Conservation (phyloP, 805 yeast species). For the Vanderwaltozyma verrucispora region DNA sequence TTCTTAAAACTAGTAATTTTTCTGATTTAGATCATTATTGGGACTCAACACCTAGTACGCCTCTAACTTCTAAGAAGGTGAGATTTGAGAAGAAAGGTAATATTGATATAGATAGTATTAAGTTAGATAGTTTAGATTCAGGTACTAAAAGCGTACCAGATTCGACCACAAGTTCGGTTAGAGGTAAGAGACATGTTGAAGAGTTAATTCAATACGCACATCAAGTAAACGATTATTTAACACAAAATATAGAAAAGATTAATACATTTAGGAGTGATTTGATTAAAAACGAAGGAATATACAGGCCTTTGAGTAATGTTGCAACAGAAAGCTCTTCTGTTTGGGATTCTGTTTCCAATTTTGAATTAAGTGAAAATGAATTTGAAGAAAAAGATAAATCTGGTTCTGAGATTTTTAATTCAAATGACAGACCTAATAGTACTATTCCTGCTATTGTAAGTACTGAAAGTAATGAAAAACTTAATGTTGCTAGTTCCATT, state of each 20-base stretch:
- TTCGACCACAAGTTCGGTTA: constrained; percentile 1
- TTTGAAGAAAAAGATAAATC: constrained; percentile 6
- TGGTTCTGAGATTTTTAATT: background rate
- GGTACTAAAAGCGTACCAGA: background rate
- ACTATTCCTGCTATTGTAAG: background rate
- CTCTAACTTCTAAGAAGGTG: constrained; percentile 6
- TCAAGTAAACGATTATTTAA: constrained; percentile 18
- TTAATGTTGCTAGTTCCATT: background rate
- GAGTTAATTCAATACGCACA: constrained; percentile 23
- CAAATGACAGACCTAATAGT: background rate
- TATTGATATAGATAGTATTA: background rate
- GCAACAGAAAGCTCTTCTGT: constrained; percentile 2
- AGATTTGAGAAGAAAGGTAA: constrained; percentile 6
- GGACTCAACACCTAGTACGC: constrained; percentile 7
- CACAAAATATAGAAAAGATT: constrained; percentile 19
- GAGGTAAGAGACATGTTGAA: constrained; percentile 15
- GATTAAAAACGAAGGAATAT: constrained; percentile 2
- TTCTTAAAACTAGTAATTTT: constrained; percentile 5
- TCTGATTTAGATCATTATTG: constrained; percentile 6
- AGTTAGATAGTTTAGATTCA: background rate
- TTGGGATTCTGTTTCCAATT: constrained; percentile 21
- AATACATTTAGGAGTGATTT: constrained; percentile 15
- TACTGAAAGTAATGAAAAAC: background rate
- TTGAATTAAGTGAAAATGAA: constrained; percentile 21
- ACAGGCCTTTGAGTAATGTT: constrained; percentile 1